These are phyloP conservation scores for Amanita rimosa DNA, from an alignment of 768 basidiomycete genomes.

Conservation along the genomic window DNA sequence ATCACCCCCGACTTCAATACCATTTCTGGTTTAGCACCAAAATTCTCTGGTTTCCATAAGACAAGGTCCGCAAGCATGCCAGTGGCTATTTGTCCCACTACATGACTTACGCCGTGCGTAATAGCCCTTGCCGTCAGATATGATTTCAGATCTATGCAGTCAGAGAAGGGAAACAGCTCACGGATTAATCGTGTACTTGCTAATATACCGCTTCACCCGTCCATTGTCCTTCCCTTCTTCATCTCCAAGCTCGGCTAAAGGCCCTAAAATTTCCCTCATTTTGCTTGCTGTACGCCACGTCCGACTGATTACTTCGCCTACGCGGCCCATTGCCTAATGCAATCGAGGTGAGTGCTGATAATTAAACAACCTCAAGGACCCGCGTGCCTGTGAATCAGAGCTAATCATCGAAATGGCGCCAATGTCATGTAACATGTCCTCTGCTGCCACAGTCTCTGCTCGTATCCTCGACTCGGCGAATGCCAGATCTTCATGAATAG, in stretches of 20 bases:
- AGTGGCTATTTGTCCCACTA: conserved; percentile 74
- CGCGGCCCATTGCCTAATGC: conserved; percentile 78
- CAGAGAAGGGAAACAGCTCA: conserved; percentile 26
- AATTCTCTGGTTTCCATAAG: conserved; percentile 90
- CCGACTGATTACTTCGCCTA: conserved; percentile 85
- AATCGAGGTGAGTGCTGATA: not conserved
- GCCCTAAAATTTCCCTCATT: conserved; percentile 72
- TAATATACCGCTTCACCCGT: conserved; percentile 88
- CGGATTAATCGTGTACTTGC: conserved; percentile 98
- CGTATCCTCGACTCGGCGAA: conserved; percentile 98
- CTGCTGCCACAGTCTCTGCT: conserved; percentile 93
- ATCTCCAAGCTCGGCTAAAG: conserved; percentile 63
- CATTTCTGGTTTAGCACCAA: conserved; percentile 89
- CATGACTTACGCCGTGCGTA: conserved; percentile 82
- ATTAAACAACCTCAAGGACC: not conserved
- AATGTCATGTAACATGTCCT: conserved; percentile 86
- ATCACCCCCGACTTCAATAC: conserved; percentile 94
- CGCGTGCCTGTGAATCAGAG: conserved; percentile 66
- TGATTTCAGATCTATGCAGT: conserved; percentile 3
- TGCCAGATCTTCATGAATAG: conserved; percentile 86
- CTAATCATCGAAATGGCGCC: conserved; percentile 97
- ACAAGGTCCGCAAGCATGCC: conserved; percentile 91
- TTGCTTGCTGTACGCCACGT: conserved; percentile 98
- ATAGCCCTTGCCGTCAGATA: conserved; percentile 54
- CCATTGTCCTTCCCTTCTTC: conserved; percentile 64